Evolutionary conservation across 805 yeast genomes (phyloP), one percentile per base, ranked within the genome.

Genomic region (Candida boleticola): DNA sequence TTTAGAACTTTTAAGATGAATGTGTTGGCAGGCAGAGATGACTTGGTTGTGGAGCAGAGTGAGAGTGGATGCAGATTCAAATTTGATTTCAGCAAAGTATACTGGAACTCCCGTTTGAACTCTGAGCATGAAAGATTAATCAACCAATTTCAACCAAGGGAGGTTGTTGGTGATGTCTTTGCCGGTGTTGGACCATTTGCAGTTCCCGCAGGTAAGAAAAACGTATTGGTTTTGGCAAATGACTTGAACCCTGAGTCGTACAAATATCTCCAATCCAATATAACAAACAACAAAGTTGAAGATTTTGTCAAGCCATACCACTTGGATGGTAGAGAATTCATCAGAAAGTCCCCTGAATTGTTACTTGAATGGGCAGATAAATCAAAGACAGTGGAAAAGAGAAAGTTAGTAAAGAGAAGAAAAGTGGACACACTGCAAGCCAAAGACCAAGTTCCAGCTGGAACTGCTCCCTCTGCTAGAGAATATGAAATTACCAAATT

Each of bases 121-220:
- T 87, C 96, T 0, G 99, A 93, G 55, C 99, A 93, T 61, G 92
- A 82, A 36, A 71, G 98, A 45, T 65, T 93, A 33, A 83, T 93
- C 3, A 58, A 65, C 1, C 71, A 69, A 44, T 84, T 86, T 53
- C 53, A 76, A 32, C 71, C 77, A 3, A 84, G 85, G 7, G 85
- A 84, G 45, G 85, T 89, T 5, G 85, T 95, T 0, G 88, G 89
- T 54, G 99, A 93, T 67, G 97, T 89, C 0, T 87, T 95, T 80
- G 98, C 97, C 0, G 99, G 99, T 36, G 98, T 93, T 1, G 99
- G 99, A 0, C 99, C 99, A 3, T 93, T 95, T 68, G 92, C 95
- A 1, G 80, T 93, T 1, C 99, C 99, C 0, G 96, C 97, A 0
- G 98, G 90, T 11, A 89, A 85, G 61, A 87, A 84, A 47, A 76